These are phyloP conservation scores for Acanthamoeba healyi DNA, from an alignment of 208 protist species.

Conservation along the genomic window DNA sequence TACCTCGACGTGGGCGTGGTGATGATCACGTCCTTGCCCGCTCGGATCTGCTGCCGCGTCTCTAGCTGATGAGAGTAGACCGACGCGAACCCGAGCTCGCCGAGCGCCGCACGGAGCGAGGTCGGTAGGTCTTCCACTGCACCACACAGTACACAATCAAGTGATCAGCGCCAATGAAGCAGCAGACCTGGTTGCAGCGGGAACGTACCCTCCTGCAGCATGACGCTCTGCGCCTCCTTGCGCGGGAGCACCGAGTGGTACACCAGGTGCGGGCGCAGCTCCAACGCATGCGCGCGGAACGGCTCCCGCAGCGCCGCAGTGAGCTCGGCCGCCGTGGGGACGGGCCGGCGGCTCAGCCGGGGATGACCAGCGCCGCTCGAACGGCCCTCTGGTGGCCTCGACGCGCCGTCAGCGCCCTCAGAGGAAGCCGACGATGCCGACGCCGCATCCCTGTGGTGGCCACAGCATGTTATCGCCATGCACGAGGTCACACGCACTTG, in stretches of 20 bases:
- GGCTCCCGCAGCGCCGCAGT: neutral
- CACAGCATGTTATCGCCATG: too few species aligned
- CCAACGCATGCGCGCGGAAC: neutral
- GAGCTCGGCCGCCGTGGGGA: neutral
- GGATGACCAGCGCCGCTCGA: too few species aligned
- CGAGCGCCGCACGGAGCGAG: neutral
- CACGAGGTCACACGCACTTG: too few species aligned
- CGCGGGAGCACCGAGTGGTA: neutral
- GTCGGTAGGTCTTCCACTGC: neutral
- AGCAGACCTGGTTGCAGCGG: neutral
- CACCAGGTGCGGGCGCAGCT: neutral
- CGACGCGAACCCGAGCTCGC: neutral
- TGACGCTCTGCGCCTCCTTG: neutral
- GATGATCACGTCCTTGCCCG: conserved; percentile 10
- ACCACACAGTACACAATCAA: neutral
- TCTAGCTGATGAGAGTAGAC: conserved; percentile 19
- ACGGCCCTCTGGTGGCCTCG: too few species aligned
- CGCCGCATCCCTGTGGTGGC: too few species aligned
- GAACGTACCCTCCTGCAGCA: neutral
- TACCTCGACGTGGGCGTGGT: conserved; percentile 54
- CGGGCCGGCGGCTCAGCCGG: too few species aligned
- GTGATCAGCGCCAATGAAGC: neutral
- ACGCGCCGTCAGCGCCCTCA: too few species aligned
- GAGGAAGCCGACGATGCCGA: neutral
- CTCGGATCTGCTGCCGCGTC: neutral